Evolutionary conservation across 306 rosid genomes (phyloP).

Genomic region (Pueraria montana): DNA sequence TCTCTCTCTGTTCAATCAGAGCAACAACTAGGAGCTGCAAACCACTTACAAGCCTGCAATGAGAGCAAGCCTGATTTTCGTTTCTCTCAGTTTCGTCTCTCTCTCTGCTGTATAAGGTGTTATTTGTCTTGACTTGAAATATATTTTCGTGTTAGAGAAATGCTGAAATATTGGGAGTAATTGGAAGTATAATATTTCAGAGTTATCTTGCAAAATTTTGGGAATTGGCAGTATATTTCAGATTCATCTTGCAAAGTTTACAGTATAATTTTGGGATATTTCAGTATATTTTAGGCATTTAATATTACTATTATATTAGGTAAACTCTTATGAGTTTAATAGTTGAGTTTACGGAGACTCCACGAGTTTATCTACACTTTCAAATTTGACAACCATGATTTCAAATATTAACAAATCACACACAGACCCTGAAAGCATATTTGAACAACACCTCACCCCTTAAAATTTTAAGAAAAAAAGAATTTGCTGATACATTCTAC

Average conservation of each 20-base stretch:
- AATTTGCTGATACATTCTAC: background rate
- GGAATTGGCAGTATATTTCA: background rate
- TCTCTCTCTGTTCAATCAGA: background rate
- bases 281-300: background rate
- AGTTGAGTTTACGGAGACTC: background rate
- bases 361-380: background rate
- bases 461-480: too few species aligned
- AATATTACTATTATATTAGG: background rate
- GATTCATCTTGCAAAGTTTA: background rate
- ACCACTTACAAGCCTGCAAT: background rate
- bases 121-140: background rate
- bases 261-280: background rate
- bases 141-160: background rate
- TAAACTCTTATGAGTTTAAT: background rate
- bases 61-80: background rate
- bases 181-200: too few species aligned
- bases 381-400: background rate
- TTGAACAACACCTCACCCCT: too few species aligned
- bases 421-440: too few species aligned
- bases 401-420: too few species aligned
- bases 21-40: background rate
- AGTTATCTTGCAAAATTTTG: background rate
- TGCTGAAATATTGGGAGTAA: background rate
- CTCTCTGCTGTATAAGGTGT: background rate
- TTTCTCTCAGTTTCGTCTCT: background rate